phyloP scores from a whole-genome alignment of 495 filamentous ascomycete genomes.

The Viridothelium virens region DNA sequence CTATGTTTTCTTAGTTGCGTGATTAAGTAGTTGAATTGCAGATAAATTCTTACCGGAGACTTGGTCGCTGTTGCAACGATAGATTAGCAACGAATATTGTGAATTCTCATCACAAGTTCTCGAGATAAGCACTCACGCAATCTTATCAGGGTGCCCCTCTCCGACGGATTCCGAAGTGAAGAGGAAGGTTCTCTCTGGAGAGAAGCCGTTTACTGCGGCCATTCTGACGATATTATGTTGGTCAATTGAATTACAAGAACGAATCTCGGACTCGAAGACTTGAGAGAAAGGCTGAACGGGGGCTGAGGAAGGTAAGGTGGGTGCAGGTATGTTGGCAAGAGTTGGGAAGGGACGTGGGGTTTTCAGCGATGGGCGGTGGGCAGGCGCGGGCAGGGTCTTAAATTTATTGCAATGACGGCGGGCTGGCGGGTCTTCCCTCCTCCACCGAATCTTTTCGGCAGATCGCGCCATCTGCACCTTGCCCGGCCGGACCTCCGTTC shows the following conservation, averaged over 20 bases:
- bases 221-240: not conserved
- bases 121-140: constrained; percentile 11
- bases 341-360: not conserved
- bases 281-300: not conserved
- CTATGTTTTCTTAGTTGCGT: constrained; percentile 27
- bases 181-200: constrained; percentile 56
- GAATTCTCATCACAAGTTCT: constrained; percentile 13
- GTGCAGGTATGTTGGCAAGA: no score
- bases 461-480: not conserved
- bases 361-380: not conserved
- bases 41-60: constrained; percentile 51
- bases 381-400: not conserved
- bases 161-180: constrained; percentile 99
- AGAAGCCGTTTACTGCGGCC: not conserved
- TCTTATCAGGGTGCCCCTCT: constrained; percentile 53
- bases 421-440: not conserved
- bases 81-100: constrained; percentile 21
- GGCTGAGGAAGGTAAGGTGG: not conserved
- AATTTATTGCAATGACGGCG: constrained; percentile 1
- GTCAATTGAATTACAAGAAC: not conserved
- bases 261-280: not conserved
- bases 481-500: not conserved
- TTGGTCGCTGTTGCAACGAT: constrained; percentile 58
- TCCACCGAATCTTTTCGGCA: not conserved
- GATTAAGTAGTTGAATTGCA: not conserved